Evolutionary conservation across 495 filamentous ascomycete genomes (phyloP), one percentile per base, ranked within the genome.

Genomic region (Neurospora sp.): DNA sequence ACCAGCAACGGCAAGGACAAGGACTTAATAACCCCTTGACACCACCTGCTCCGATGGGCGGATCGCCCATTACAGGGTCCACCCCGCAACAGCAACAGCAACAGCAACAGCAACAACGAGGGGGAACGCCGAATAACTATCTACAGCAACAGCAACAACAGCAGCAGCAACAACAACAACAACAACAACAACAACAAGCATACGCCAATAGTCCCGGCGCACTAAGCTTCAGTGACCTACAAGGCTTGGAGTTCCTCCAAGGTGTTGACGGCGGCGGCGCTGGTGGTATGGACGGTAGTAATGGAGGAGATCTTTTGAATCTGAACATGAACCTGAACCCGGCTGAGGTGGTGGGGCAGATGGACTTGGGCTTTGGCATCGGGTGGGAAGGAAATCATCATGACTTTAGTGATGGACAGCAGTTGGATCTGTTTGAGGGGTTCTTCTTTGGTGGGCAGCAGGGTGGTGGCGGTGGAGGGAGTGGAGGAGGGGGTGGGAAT

Each of bases 381-480:
- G 91, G 90, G 12, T 87, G 85, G 75, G 88, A 92, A 54, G 92
- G 91, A 31, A 85, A 89, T 76, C 89, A 92, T 77, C 92, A 94
- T 81, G 92, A 95, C 80, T 94, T 92, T 83, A 90, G 88, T 73
- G 93, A 95, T 70, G 92, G 91, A 35, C 85, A 88, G 72, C 91
- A 91, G 72, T 88, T 95, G 76, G 93, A 97, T 86, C 81, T 97
- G 39, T 92, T 97, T 80, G 93, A 96, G 81, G 94, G 93, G 0
- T 97, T 95, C 80, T 97, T 95, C 84, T 97, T 97, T 83, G 94
- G 94, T 1, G 85, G 84, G 11, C 83, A 82, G 75, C 80, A 83
- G 73, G 81, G 82, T 3, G 38, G 62, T 40, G 75, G 73, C 5
- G 74, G 66, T 1, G 72, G 54, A 4, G 74, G 35, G 35, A 35